These are phyloP conservation scores for Bromus sterilis DNA, from an alignment of 176 grass and related monocot genomes.

Conservation along the genomic window DNA sequence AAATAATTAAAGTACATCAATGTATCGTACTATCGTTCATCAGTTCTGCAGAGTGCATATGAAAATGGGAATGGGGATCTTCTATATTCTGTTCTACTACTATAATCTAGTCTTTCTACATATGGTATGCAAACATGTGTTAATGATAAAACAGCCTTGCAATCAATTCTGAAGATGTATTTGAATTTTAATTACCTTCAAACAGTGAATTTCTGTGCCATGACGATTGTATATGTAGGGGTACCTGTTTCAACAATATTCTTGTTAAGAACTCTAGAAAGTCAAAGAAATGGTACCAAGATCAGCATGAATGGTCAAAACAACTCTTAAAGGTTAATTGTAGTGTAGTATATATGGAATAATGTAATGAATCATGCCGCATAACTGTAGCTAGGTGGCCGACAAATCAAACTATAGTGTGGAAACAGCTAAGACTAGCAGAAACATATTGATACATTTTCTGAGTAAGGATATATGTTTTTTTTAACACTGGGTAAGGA, in stretches of 20 bases:
- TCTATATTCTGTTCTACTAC: too few species aligned
- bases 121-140: too few species aligned
- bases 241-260: conserved; percentile 55
- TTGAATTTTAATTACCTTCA: conserved; percentile 54
- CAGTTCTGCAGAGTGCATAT: too few species aligned
- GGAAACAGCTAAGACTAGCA: neutral
- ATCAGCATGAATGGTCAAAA: neutral
- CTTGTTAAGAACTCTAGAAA: neutral
- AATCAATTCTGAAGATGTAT: neutral
- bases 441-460: neutral
- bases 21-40: too few species aligned
- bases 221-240: conserved; percentile 74
- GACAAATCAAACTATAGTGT: neutral
- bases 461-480: neutral
- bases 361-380: neutral
- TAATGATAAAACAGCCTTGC: too few species aligned
- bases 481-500: too few species aligned
- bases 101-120: too few species aligned
- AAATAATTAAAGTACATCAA: too few species aligned
- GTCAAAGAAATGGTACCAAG: neutral
- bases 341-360: neutral
- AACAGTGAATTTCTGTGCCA: conserved; percentile 91
- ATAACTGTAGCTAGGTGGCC: neutral
- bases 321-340: neutral
- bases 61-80: too few species aligned